Evolutionary conservation across 2,329 filamentous ascomycete genomes (phyloP).

Genomic region (Fusarium xyrophilum): DNA sequence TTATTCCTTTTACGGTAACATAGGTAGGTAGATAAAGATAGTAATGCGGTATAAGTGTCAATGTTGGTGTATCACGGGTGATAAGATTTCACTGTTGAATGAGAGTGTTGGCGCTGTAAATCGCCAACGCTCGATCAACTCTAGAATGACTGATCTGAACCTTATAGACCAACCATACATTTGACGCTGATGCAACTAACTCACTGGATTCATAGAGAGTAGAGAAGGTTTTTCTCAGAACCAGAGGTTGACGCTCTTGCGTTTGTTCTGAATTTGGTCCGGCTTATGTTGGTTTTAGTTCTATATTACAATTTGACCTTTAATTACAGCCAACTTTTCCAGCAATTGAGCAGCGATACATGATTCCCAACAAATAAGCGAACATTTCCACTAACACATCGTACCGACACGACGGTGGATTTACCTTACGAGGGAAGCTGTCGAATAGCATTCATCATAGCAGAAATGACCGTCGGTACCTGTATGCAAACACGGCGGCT

Average conservation of each 20-base stretch:
- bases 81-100: background rate
- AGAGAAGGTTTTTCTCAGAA: background rate
- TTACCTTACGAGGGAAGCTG: constrained; percentile 1
- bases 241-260: background rate
- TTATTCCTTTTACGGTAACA: background rate
- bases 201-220: background rate
- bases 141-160: background rate
- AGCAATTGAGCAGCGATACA: background rate
- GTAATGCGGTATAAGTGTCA: background rate
- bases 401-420: background rate
- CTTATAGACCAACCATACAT: background rate
- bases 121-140: background rate
- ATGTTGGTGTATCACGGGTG: background rate
- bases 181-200: background rate
- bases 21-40: background rate
- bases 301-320: constrained; percentile 20
- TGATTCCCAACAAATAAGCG: background rate
- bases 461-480: constrained; percentile 37
- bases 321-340: constrained; percentile 1
- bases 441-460: constrained; percentile 28
- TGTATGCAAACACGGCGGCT: constrained; percentile 39
- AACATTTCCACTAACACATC: background rate
- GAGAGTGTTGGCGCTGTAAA: background rate
- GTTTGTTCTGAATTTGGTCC: background rate
- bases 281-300: background rate